Evolutionary conservation across 1,284 basidiomycete species (phyloP).

Genomic region (Gymnopus androsaceus): DNA sequence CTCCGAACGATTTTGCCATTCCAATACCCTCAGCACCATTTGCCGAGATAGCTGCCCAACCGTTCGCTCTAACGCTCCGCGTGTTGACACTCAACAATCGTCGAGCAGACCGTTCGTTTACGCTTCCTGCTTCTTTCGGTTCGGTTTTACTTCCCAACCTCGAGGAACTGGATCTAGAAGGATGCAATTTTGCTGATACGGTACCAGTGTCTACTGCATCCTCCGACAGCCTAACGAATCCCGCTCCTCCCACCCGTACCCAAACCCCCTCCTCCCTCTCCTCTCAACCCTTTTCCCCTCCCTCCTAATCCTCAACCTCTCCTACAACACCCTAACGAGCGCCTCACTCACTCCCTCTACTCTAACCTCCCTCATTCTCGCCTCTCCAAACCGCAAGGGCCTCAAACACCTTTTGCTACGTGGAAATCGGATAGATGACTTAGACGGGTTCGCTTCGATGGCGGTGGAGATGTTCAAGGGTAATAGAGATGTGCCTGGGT

Average conservation of each 20-base stretch:
- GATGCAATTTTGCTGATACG: constrained; percentile 63
- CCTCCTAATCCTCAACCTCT: constrained; percentile 65
- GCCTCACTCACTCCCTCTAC: constrained; percentile 47
- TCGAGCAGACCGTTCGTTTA: constrained; percentile 63
- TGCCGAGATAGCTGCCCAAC: constrained; percentile 55
- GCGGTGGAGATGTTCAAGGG: constrained; percentile 61
- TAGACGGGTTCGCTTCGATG: constrained; percentile 66
- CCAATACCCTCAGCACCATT: constrained; percentile 71
- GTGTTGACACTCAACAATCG: constrained; percentile 65
- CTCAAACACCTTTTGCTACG: constrained; percentile 64
- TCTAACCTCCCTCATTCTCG: constrained; percentile 52
- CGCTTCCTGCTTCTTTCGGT: constrained; percentile 43
- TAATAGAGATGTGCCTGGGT: constrained; percentile 59
- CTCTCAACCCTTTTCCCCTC: constrained; percentile 68
- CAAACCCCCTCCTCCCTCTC: constrained; percentile 49
- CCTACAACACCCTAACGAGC: constrained; percentile 68
- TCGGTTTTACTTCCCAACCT: constrained; percentile 56
- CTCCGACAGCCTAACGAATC: constrained; percentile 19
- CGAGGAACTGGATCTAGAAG: constrained; percentile 72
- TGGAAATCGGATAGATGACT: constrained; percentile 62
- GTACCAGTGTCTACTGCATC: constrained; percentile 43
- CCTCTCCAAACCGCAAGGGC: constrained; percentile 45
- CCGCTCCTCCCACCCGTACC: no score
- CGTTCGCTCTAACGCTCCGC: constrained; percentile 61
- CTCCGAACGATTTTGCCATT: constrained; percentile 50